Percentiles rank a stretch among this genome's conserved stretches.
These are phyloP conservation scores for Nowakowskiella sp. DNA, from an alignment of 192 early-diverging fungal genomes.

Conservation along the genomic window DNA sequence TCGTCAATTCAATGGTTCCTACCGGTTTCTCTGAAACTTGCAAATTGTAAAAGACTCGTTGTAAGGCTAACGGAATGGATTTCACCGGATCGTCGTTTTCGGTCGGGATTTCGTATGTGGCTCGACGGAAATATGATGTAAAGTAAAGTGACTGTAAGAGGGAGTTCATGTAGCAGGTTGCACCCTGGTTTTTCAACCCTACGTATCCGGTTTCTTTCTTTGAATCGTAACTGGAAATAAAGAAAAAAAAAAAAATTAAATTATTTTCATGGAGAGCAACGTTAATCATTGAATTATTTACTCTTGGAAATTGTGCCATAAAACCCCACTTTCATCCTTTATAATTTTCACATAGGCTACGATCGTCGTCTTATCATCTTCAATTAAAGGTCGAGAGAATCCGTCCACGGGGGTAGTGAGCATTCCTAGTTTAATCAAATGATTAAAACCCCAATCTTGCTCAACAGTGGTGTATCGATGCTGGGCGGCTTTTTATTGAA, in stretches of 20 bases:
- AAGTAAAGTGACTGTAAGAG: constrained; percentile 91
- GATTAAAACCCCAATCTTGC: constrained; percentile 93
- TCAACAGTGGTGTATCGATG: constrained; percentile 80
- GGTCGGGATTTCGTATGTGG: constrained; percentile 88
- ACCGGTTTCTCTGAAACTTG: constrained; percentile 65
- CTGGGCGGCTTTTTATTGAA: constrained; percentile 44
- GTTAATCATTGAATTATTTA: constrained; percentile 22
- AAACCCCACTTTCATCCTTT: constrained; percentile 79
- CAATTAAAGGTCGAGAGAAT: constrained; percentile 49
- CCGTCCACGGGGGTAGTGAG: constrained; percentile 30
- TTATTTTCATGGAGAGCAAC: not conserved
- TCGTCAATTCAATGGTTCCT: constrained; percentile 86
- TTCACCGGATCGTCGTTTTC: constrained; percentile 80
- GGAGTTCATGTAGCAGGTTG: constrained; percentile 99
- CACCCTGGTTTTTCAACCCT: constrained; percentile 93
- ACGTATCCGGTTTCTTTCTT: constrained; percentile 85
- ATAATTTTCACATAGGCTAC: constrained; percentile 65
- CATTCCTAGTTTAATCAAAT: constrained; percentile 51
- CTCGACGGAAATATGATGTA: constrained; percentile 82
- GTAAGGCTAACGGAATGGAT: constrained; percentile 81
- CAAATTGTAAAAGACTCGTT: constrained; percentile 90
- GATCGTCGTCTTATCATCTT: constrained; percentile 55
- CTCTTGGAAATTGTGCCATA: constrained; percentile 93
- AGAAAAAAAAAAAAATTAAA: not conserved
- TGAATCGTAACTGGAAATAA: constrained; percentile 67